Base-by-base conservation (phyloP, 179 eudicot species). In the Sideroxylon spinosum region DNA sequence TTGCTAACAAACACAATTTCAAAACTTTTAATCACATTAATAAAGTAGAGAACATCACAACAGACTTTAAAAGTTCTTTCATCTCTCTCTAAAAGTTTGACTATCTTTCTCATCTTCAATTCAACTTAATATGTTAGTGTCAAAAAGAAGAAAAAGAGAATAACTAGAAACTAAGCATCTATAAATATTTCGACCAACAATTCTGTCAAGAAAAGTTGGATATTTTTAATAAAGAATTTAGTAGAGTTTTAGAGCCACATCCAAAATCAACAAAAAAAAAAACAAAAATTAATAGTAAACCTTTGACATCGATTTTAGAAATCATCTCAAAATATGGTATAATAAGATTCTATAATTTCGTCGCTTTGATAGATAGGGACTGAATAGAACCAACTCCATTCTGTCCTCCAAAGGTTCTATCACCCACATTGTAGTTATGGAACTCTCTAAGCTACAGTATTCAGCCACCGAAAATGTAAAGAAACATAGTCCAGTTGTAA, bases 241-340 rank as follows among this genome's bases (percentile, higher is more conserved):
- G 79, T 80, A 95, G 87, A 83, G 97, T 92, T 82, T 98, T 98
- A 76, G 99, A 88, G 76, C 99, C 99, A 87, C 99, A 95, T 64
- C 98, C 99, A 83, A 95, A 95, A 86, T 95, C 99, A 83, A 95
- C 91, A 80, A 28, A 22, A 74, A 60, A 62, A 50, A 46, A 67
- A n/a, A n/a, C n/a, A n/a, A n/a, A 79, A 57, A 78, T 76, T 44
- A 68, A 75, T 22, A 22, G 28, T 50, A 74, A 61, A 23, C 48
- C 78, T n/a, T 56, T 32, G 23, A 75, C 6, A 62, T 53, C 55
- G 59, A 29, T 23, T 72, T 7, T 22, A 10, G 32, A 77, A 26
- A 73, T 19, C 46, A 70, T 22, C 17, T 76, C 14, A 28, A 9
- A 49, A 52, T 25, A 62, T 53, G 16, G 29, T 8, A 22, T 56